Evolutionary conservation across 176 grass and related monocot genomes (phyloP), one percentile per base, ranked within the genome.

Genomic region (Raddia distichophylla): DNA sequence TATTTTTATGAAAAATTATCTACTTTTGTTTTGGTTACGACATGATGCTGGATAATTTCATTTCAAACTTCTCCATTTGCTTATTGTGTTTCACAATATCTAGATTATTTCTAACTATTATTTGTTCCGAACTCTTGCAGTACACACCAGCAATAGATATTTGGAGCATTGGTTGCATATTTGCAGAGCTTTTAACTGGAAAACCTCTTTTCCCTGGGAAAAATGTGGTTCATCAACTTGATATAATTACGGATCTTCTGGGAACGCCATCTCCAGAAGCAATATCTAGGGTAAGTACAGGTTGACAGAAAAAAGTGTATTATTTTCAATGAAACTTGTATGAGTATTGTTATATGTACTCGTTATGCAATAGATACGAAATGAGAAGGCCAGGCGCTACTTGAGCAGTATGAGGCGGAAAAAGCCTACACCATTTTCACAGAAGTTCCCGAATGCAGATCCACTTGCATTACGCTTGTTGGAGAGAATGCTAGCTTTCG

Each of bases 211-310:
- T 94, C 27, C 93, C 93, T 18, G 93, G 93, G 10, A 94, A 94
- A 80, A 94, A 94, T 85, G 92, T 97, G 60, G 92, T 97, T 10
- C 94, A 97, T 75, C 94, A 97, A 68, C 80, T 97, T 35, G 94
- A 97, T 84, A 78, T 97, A 69, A 97, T 97, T 58, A 97, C 94
- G 34, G 94, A 97, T 87, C 82, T 97, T 3, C 71, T 92, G 55
- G 93, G 93, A 49, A 90, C 84, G 32, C 93, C 93, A 77, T 92
- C 87, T 79, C 73, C 64, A 10, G 93, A 92, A 66, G 73, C 87
- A 82, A 83, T 94, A 87, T 78, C 93, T 82, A 83, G 87, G 87
- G 87, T 94, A 7, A 62, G 75, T 73, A 71, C 55, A 11, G 69
- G 37, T 84, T n/a, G 61, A 42, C 65, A 58, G 42, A 16, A 62